Evolutionary conservation across 2,329 filamentous ascomycete species (phyloP).

Genomic region (Monosporascus sp.): DNA sequence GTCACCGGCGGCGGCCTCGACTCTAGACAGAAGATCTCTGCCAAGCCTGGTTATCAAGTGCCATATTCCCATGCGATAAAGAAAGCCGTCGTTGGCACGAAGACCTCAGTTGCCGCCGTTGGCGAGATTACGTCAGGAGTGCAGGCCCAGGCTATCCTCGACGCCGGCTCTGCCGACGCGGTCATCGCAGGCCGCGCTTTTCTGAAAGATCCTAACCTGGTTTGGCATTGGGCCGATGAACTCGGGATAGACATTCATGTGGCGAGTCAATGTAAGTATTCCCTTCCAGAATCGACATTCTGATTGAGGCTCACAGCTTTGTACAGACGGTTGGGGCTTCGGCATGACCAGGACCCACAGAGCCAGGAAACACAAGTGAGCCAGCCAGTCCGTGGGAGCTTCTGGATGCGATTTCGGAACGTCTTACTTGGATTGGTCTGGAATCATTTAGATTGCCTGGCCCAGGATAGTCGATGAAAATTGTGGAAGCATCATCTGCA

Average conservation of each 20-base stretch:
- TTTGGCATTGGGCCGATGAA: conserved; percentile 58
- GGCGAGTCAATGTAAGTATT: conserved; percentile 44
- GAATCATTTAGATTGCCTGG: background rate
- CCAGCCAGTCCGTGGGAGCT: too few relatives aligned
- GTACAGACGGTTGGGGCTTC: conserved; percentile 10
- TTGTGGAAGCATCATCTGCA: too few relatives aligned
- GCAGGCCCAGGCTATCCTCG: conserved; percentile 50
- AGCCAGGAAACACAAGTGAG: conserved; percentile 5
- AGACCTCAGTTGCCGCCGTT: conserved; percentile 52
- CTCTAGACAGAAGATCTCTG: conserved; percentile 49
- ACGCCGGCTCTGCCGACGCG: conserved; percentile 48
- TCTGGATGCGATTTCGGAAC: too few relatives aligned
- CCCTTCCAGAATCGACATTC: background rate
- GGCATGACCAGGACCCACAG: conserved; percentile 17
- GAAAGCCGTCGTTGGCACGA: conserved; percentile 59
- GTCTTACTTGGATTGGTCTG: background rate
- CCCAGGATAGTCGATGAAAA: too few relatives aligned
- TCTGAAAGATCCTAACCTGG: conserved; percentile 58
- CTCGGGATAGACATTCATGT: conserved; percentile 52
- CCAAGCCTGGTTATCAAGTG: conserved; percentile 64
- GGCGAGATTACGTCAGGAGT: conserved; percentile 54
- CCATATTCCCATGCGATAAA: conserved; percentile 68
- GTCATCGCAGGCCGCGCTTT: conserved; percentile 55
- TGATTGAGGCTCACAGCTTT: background rate
- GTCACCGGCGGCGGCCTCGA: conserved; percentile 66